Base-by-base conservation (phyloP, 495 filamentous ascomycete species). In the Jackrogersella multiformis region DNA sequence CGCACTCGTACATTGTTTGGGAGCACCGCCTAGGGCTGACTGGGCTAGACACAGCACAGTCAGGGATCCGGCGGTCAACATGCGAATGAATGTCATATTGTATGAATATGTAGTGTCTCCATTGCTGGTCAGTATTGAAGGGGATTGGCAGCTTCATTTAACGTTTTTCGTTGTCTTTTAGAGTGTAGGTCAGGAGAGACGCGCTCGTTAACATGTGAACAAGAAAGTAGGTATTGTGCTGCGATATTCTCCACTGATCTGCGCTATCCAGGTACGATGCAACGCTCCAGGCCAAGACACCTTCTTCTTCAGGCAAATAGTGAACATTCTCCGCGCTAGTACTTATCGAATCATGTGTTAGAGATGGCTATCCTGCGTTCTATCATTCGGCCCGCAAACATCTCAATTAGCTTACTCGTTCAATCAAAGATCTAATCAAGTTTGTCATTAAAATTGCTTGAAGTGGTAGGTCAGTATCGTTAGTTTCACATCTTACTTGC, bases 291-390 rank as follows among this genome's bases (percentile, higher is more conserved):
- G 16, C 52, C 52, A 28, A 44, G 24, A 56, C 52, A 64, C 61
- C 61, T 64, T 64, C 61, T 64, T 56, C 30, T 56, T 64, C 34
- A 49, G 61, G 61, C 61, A 15, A 56, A 39, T 41, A 34, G 21
- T 52, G 61, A 64, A 16, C 23, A 10, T 12, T 49, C 61, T 30
- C 12, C 52, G 61, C 52, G 26, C 61, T 56, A 64, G 52, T 18
- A 5, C 10, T 39, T 20, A 42, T 56, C 61, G 61, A 64, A 56
- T 64, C 61, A 64, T 10, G 42, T 30, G 52, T 21, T 21, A 64
- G 52, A 64, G 32, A 38, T 34, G 16, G 53, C 42, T 39, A 34
- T 23, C 23, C 35, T 64, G n/a, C n/a, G n/a, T n/a, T n/a, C n/a
- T n/a, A n/a, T n/a, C 38, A 42, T 55, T 53, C 49, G 16, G 30